Evolutionary conservation across 108 stramenopile species (phyloP).

Genomic region (Fragilaria crotonensis): DNA sequence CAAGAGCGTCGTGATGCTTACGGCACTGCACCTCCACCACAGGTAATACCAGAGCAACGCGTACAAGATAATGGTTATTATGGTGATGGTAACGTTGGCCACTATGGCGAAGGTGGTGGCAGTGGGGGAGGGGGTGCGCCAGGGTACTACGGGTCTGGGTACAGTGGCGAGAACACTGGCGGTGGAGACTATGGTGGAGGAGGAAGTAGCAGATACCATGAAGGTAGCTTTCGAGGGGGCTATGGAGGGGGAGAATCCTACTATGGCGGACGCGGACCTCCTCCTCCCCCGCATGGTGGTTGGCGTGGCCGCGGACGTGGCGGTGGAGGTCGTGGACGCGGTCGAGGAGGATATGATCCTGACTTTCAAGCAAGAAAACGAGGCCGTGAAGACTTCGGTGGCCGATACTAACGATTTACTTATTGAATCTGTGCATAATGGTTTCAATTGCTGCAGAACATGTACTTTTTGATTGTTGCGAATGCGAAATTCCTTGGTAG

Average conservation of each 20-base stretch:
- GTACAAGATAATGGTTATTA: conserved; percentile 7
- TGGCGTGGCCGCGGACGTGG: conserved; percentile 13
- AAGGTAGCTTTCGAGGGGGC: neutral
- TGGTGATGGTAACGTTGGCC: conserved; percentile 14
- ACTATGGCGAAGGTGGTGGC: conserved; percentile 10
- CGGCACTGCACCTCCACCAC: neutral
- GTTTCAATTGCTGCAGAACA: too few species aligned
- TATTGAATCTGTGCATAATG: too few species aligned
- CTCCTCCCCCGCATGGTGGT: conserved; percentile 14
- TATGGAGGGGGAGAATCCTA: conserved; percentile 1
- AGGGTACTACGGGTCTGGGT: neutral
- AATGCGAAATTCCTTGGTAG: too few species aligned
- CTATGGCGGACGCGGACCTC: conserved; percentile 3
- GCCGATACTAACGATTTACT: conserved; percentile 1
- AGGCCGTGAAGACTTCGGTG: conserved; percentile 8
- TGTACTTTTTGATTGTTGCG: too few species aligned
- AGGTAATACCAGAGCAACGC: neutral
- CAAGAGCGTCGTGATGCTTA: conserved; percentile 28
- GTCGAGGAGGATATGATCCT: conserved; percentile 10
- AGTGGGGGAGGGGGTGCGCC: neutral
- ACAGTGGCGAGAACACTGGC: conserved; percentile 9
- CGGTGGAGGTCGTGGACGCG: conserved; percentile 11
- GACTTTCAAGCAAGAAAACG: conserved; percentile 1
- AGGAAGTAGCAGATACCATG: conserved; percentile 7
- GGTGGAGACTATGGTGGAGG: neutral